Evolutionary conservation across 1,284 basidiomycete genomes (phyloP).

Genomic region (Fomitopsis schrenkii): DNA sequence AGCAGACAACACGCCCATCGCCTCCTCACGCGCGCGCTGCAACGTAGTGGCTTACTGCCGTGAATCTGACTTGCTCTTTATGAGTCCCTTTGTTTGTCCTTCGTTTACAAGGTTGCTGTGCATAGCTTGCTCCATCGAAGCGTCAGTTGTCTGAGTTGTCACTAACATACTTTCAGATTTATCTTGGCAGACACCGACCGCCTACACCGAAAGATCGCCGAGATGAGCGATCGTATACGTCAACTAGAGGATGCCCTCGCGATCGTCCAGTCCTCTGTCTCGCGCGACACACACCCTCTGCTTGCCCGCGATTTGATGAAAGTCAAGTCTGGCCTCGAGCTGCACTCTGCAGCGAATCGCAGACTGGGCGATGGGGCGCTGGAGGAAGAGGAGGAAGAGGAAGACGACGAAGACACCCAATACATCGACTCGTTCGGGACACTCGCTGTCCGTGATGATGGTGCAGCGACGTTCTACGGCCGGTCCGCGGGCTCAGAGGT

Average conservation of each 20-base stretch:
- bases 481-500: slow-evolving; percentile 56
- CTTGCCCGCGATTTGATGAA: slow-evolving; percentile 54
- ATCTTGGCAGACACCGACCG: slow-evolving; percentile 74
- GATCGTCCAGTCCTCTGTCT: slow-evolving; percentile 37
- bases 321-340: slow-evolving; percentile 47
- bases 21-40: too few species aligned
- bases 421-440: slow-evolving; percentile 45
- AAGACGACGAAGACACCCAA: slow-evolving; percentile 16
- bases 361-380: background rate
- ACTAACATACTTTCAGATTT: slow-evolving; percentile 40
- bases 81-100: too few species aligned
- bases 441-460: slow-evolving; percentile 55
- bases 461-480: slow-evolving; percentile 64
- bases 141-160: too few species aligned
- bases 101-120: too few species aligned
- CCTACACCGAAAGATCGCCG: slow-evolving; percentile 64
- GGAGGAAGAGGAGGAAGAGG: slow-evolving; percentile 3
- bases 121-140: too few species aligned
- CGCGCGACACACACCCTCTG: slow-evolving; percentile 55
- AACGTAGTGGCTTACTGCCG: too few species aligned
- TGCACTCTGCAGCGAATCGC: slow-evolving; percentile 18
- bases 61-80: too few species aligned
- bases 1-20: too few species aligned
- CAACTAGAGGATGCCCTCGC: slow-evolving; percentile 68
- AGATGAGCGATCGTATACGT: slow-evolving; percentile 72